Base-by-base conservation (phyloP, 257 asterid genomes). In the Solanum appendiculatum region DNA sequence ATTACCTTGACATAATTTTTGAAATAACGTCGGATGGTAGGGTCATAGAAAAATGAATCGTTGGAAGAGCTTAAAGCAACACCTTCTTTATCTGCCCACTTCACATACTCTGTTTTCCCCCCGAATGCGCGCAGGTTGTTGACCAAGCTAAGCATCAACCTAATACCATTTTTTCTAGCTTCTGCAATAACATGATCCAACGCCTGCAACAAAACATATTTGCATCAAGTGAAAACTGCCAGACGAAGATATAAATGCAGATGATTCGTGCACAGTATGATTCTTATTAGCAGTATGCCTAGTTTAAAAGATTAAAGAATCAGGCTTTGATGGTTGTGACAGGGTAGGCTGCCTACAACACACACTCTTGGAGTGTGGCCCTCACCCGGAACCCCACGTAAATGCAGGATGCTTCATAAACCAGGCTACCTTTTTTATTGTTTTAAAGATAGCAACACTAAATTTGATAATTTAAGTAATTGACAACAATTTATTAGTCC, bases 51-150 rank as follows among this genome's bases (percentile, higher is more conserved):
- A 93, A 95, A 97, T 23, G 99, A 97, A 90, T 97, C 99, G 16
- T 95, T 97, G 3, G 99, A 97, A 88, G 99, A 93, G 90, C 99
- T 97, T 86, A 97, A 87, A 63, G 94, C 98, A 56, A 95, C 94
- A 54, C 98, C 99, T 87, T 97, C 99, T 86, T 96, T 98, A 98
- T 98, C 96, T 2, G 99, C 99, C 99, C 99, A 97, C 92, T 95
- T 94, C 21, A 97, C 98, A 88, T 95, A 97, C 85, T 94, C 99
- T 9, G 98, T 95, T 87, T 95, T 97, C 42, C 99, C 99, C 77
- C 99, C 99, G 64, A 93, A 97, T 56, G 99, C 99, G 85, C 94
- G 95, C 92, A 97, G 94, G 91, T 97, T 97, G 89, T 97, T 97
- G 34, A 97, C 99, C 91, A 97, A 92, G 90, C 96, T 91, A 31